Evolutionary conservation across 768 basidiomycete genomes (phyloP).

Genomic region (Leucocoprinus birnbaumii): DNA sequence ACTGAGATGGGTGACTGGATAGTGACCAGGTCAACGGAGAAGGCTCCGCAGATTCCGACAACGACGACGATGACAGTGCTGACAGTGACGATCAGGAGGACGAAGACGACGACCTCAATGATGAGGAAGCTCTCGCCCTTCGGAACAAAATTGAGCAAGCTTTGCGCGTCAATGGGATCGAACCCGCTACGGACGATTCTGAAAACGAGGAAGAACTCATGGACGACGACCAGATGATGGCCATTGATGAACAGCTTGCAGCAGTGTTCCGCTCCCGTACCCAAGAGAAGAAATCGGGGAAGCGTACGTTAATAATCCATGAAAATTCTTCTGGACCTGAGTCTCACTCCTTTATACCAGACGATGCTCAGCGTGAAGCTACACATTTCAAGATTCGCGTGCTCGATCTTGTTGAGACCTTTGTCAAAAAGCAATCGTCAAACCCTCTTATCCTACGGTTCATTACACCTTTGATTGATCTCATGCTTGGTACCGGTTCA

Average conservation of each 20-base stretch:
- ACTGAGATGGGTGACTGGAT: slow-evolving; percentile 29
- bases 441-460: slow-evolving; percentile 66
- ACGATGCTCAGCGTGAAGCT: slow-evolving; percentile 77
- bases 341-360: slow-evolving; percentile 26
- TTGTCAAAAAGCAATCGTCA: slow-evolving; percentile 73
- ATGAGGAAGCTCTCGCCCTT: slow-evolving; percentile 41
- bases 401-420: slow-evolving; percentile 90
- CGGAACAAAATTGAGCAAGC: slow-evolving; percentile 66
- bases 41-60: too few relatives aligned
- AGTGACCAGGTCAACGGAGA: slow-evolving; percentile 12
- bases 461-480: slow-evolving; percentile 73
- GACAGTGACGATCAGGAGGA: slow-evolving; percentile 25
- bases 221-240: slow-evolving; percentile 99
- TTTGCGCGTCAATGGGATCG: slow-evolving; percentile 55
- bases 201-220: slow-evolving; percentile 69
- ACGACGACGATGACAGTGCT: slow-evolving; percentile 21
- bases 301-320: slow-evolving; percentile 46
- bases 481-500: slow-evolving; percentile 59
- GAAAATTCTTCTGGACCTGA: not conserved
- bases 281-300: slow-evolving; percentile 56
- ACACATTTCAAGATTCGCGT: slow-evolving; percentile 96
- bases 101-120: slow-evolving; percentile 49
- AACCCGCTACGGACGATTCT: slow-evolving; percentile 52
- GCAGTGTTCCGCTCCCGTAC: slow-evolving; percentile 76
- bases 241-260: slow-evolving; percentile 89